phyloP scores from a whole-genome alignment of 176 grass and related monocot genomes.

The Tillandsia fasciculata region DNA sequence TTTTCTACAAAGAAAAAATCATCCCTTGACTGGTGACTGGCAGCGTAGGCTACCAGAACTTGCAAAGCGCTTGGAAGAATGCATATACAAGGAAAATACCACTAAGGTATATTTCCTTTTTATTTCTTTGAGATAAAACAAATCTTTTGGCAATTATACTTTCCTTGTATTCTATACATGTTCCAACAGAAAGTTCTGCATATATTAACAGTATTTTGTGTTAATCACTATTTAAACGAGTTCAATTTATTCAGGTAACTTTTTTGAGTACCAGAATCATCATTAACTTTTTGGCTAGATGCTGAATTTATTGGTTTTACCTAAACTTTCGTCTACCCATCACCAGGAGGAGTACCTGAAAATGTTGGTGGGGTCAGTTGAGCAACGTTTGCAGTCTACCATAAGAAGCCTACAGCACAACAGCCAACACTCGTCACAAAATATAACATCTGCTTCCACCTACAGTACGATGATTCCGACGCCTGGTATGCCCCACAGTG shows the following conservation, averaged over 20 bases:
- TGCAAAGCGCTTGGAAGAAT: constrained; percentile 26
- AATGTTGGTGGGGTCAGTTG: constrained; percentile 51
- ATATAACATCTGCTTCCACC: constrained; percentile 53
- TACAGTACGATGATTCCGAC: constrained; percentile 87
- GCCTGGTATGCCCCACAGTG: constrained; percentile 64
- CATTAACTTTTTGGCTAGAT: constrained; percentile 11
- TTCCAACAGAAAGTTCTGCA: neutral
- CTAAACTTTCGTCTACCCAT: constrained; percentile 18
- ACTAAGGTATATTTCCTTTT: constrained; percentile 11
- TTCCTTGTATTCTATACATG: neutral
- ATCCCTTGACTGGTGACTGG: constrained; percentile 14
- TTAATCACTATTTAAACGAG: neutral
- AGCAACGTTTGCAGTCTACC: constrained; percentile 41
- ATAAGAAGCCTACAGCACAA: constrained; percentile 38
- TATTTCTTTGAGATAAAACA: constrained; percentile 10
- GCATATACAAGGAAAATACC: constrained; percentile 10
- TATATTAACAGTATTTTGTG: neutral
- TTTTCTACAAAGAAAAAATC: constrained; percentile 26
- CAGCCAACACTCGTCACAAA: constrained; percentile 12
- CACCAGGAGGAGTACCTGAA: constrained; percentile 64
- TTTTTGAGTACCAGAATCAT: constrained; percentile 20
- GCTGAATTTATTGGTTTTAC: constrained; percentile 15
- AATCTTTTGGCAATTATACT: constrained; percentile 2
- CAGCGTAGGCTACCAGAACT: constrained; percentile 24
- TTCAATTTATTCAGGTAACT: neutral